phyloP scores from a whole-genome alignment of 2,329 filamentous ascomycete genomes.

The Fusarium buxicola region DNA sequence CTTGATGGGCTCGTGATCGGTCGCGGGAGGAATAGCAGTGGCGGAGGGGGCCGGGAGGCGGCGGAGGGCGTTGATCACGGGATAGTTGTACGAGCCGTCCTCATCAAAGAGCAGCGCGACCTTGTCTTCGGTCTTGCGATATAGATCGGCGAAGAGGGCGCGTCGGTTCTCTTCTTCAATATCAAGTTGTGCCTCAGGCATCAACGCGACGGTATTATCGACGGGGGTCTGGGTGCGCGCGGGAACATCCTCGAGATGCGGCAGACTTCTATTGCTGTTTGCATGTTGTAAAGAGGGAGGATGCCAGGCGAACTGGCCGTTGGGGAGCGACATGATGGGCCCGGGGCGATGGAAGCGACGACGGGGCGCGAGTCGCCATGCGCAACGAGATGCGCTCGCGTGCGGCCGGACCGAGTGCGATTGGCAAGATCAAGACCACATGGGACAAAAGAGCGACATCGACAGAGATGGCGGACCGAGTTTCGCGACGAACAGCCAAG shows the following conservation, averaged over 20 bases:
- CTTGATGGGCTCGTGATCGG: constrained; percentile 68
- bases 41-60: constrained; percentile 54
- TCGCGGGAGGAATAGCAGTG: constrained; percentile 64
- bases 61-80: constrained; percentile 66
- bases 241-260: constrained; percentile 70
- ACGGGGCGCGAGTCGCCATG: constrained; percentile 66
- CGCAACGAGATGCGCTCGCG: constrained; percentile 64
- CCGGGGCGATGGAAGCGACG: constrained; percentile 62
- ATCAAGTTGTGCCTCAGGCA: constrained; percentile 72
- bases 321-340: constrained; percentile 73
- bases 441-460: constrained; percentile 63
- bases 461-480: constrained; percentile 60
- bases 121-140: constrained; percentile 79
- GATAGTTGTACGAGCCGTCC: constrained; percentile 64
- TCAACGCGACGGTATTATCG: constrained; percentile 61
- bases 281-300: constrained; percentile 64
- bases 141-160: constrained; percentile 80
- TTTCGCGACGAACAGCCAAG: constrained; percentile 56
- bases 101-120: constrained; percentile 79
- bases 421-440: constrained; percentile 61
- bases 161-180: constrained; percentile 77
- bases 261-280: constrained; percentile 63
- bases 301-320: constrained; percentile 74
- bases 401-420: constrained; percentile 61
- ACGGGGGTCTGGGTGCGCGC: constrained; percentile 63